A percentile compares a stretch with the other conserved stretches of the same genome.
Conservation (phyloP, 371 early-diverging fungal species). For the Rhizomucor pusillus region DNA sequence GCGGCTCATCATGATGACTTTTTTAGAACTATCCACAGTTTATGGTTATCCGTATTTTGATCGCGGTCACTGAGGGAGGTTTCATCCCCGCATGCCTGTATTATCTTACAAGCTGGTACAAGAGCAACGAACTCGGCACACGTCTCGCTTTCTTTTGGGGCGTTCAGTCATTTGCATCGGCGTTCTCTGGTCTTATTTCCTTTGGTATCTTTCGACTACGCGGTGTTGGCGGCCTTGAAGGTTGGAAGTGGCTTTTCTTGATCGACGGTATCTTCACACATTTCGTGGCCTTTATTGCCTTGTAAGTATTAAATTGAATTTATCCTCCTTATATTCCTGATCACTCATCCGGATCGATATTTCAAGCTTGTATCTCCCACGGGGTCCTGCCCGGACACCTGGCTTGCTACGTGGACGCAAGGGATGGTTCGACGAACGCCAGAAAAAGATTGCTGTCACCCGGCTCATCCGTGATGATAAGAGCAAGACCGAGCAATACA, state of each 20-base stretch:
- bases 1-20: no score
- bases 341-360: neutral
- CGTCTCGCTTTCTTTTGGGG: conserved; percentile 63
- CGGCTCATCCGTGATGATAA: conserved; percentile 53
- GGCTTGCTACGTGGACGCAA: conserved; percentile 30
- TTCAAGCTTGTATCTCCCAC: conserved; percentile 48
- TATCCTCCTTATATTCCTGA: neutral
- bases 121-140: conserved; percentile 53
- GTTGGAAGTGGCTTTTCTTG: conserved; percentile 62
- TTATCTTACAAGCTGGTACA: conserved; percentile 62
- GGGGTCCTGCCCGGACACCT: conserved; percentile 32
- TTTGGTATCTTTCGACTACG: conserved; percentile 54
- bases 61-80: conserved; percentile 50
- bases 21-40: conserved; percentile 22
- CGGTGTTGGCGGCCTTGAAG: conserved; percentile 51
- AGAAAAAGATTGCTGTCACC: conserved; percentile 47
- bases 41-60: conserved; percentile 25
- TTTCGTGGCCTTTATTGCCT: conserved; percentile 38
- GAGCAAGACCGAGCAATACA: conserved; percentile 39
- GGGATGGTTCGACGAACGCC: conserved; percentile 22
- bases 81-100: conserved; percentile 54
- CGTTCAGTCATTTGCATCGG: conserved; percentile 53
- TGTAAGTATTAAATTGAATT: conserved; percentile 20
- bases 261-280: conserved; percentile 54
- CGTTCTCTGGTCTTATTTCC: conserved; percentile 57